Evolutionary conservation across 176 grass and related monocot species (phyloP).

Genomic region (Olyra latifolia): DNA sequence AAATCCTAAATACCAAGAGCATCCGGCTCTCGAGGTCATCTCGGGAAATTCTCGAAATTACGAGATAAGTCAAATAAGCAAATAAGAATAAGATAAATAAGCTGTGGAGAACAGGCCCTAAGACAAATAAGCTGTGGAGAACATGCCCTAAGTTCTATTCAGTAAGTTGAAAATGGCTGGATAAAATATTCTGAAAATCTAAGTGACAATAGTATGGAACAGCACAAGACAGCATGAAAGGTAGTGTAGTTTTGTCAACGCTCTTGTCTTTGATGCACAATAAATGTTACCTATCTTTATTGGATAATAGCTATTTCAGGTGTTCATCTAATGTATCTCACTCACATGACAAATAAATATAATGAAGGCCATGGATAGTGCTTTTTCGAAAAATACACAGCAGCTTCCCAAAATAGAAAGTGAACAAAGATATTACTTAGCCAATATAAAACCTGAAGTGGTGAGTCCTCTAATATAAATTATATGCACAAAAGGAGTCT

Average conservation of each 20-base stretch:
- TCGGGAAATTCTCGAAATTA: no score
- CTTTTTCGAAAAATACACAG: slow-evolving; percentile 8
- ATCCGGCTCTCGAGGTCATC: no score
- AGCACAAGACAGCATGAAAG: neutral
- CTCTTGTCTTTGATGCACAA: neutral
- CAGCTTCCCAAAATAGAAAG: slow-evolving; percentile 5
- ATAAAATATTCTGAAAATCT: slow-evolving; percentile 13
- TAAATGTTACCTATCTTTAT: neutral
- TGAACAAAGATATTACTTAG: neutral
- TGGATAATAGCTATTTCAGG: slow-evolving; percentile 9
- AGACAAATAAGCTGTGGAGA: no score
- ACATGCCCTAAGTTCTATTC: no score
- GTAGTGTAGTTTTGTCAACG: neutral
- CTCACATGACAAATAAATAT: neutral
- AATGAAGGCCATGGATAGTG: neutral
- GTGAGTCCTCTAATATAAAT: neutral
- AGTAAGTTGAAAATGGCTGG: neutral
- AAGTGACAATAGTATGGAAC: neutral
- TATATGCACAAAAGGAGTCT: neutral
- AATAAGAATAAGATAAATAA: no score
- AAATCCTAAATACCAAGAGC: no score
- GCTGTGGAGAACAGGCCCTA: no score
- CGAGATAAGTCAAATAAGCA: no score
- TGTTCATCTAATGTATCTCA: neutral
- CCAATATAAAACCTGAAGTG: neutral